A percentile compares a stretch with the other conserved stretches of the same genome.
These are phyloP conservation scores for Sporothrix euskadiensis DNA, from an alignment of 2,329 filamentous ascomycete species.

Conservation along the genomic window DNA sequence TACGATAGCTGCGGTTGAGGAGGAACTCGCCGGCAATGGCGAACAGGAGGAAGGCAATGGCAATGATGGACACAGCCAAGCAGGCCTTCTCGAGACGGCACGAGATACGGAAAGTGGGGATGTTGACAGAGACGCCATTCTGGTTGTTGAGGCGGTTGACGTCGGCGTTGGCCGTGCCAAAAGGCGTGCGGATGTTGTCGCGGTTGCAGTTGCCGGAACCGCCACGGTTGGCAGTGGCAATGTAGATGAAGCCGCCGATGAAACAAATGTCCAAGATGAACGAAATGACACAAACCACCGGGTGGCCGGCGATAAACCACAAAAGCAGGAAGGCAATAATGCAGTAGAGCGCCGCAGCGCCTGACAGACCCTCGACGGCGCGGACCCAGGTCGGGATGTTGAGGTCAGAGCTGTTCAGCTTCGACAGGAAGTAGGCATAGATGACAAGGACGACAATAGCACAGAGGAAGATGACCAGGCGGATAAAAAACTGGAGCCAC, in stretches of 20 bases:
- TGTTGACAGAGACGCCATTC: constrained; percentile 50
- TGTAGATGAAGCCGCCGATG: constrained; percentile 74
- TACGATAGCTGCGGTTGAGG: constrained; percentile 39
- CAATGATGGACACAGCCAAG: constrained; percentile 77
- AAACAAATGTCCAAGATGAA: constrained; percentile 78
- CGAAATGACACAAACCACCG: constrained; percentile 69
- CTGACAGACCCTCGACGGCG: constrained; percentile 77
- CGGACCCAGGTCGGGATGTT: constrained; percentile 65
- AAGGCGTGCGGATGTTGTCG: constrained; percentile 61
- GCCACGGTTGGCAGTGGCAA: constrained; percentile 71
- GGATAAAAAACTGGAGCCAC: constrained; percentile 67
- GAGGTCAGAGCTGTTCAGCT: constrained; percentile 65
- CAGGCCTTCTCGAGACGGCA: constrained; percentile 76
- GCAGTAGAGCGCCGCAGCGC: constrained; percentile 72
- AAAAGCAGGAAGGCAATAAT: constrained; percentile 71
- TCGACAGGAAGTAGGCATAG: constrained; percentile 81
- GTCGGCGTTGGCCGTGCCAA: constrained; percentile 63
- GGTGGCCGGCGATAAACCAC: constrained; percentile 74
- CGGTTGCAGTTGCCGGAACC: constrained; percentile 65
- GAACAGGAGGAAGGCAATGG: constrained; percentile 49
- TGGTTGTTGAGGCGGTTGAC: constrained; percentile 51
- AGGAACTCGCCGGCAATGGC: constrained; percentile 36
- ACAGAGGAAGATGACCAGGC: constrained; percentile 71
- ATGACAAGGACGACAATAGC: constrained; percentile 73
- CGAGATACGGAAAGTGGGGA: constrained; percentile 54